These are phyloP conservation scores for Talaromyces verruculosus DNA, from an alignment of 2,329 filamentous ascomycete genomes.

Conservation along the genomic window DNA sequence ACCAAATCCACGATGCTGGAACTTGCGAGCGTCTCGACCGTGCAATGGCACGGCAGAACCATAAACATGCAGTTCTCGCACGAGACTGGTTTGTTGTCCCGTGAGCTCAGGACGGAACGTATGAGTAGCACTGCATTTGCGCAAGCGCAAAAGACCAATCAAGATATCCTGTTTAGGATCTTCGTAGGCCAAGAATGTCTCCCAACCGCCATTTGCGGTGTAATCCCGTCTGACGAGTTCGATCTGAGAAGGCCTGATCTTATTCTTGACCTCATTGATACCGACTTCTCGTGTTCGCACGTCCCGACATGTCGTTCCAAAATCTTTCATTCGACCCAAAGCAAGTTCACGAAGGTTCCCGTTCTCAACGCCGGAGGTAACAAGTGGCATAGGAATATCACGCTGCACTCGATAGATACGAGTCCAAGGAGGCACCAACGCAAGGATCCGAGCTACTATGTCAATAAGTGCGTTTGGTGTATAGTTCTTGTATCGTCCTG, in stretches of 20 bases:
- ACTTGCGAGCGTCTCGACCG: constrained; percentile 90
- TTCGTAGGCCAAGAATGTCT: constrained; percentile 96
- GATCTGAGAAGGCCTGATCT: constrained; percentile 93
- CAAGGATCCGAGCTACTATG: constrained; percentile 91
- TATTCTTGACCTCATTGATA: constrained; percentile 98
- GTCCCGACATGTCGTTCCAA: constrained; percentile 93
- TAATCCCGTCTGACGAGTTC: constrained; percentile 95
- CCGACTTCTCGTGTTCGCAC: constrained; percentile 95
- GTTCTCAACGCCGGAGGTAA: constrained; percentile 98
- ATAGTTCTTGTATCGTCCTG: constrained; percentile 96
- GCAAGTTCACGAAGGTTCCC: constrained; percentile 93
- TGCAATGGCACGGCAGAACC: constrained; percentile 97
- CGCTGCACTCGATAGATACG: constrained; percentile 97
- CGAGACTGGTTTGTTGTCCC: constrained; percentile 84
- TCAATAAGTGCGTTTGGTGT: constrained; percentile 96
- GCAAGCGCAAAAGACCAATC: constrained; percentile 81
- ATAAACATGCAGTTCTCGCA: constrained; percentile 94
- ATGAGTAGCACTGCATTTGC: constrained; percentile 88
- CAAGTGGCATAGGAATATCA: constrained; percentile 98
- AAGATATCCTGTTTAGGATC: constrained; percentile 98
- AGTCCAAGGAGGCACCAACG: constrained; percentile 94
- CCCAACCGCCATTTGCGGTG: constrained; percentile 93
- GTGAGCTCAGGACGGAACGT: constrained; percentile 87
- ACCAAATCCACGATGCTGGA: constrained; percentile 97
- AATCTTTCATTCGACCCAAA: constrained; percentile 97